Base-by-base conservation (phyloP, 805 yeast species). In the Sugiyamaella americana region DNA sequence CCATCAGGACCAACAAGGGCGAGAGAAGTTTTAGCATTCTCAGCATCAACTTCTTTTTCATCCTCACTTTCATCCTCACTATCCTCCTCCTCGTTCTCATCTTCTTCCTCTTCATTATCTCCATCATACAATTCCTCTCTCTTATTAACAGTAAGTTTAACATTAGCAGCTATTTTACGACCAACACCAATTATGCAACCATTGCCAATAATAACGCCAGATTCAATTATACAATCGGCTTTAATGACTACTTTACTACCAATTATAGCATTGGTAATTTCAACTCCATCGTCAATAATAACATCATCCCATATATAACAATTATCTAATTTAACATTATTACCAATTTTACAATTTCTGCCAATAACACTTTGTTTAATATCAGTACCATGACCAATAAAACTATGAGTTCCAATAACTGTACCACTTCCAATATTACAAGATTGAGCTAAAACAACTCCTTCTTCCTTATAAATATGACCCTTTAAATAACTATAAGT, bases 361-460 rank as follows among this genome's bases (percentile, higher is more conserved):
- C 98, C 98, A 61, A 93, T 79, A 2, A 85, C 84, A 20, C 94
- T 80, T 44, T 80, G 78, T 47, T 73, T 72, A 35, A 93, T 73
- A 3, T 58, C 53, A 0, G 95, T 70, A 16, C 82, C 80, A 54
- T 84, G 88, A 37, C 95, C 95, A 55, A 93, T 82, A 36, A 69
- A 70, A 0, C 96, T 74, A 43, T 78, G 74, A 1, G 82, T 70
- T 2, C 98, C 98, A 53, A 93, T 83, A 2, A 87, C 85, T 1
- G 94, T 85, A 54, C 86, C 74, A 46, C 81, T 77, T 17, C 84
- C 86, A 50, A 93, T 79, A 54, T 79, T 79, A 68, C 97, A 88
- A n/a, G 93, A 82, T 61, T 91, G 96, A 0, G 97, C 95, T 54
- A 91, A 72, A 5, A 87, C 80, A n/a, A 91, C 91, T 54, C 82